Evolutionary conservation across 345 rosid species (phyloP), one percentile per base, ranked within the genome.

Genomic region (Salix brachista): DNA sequence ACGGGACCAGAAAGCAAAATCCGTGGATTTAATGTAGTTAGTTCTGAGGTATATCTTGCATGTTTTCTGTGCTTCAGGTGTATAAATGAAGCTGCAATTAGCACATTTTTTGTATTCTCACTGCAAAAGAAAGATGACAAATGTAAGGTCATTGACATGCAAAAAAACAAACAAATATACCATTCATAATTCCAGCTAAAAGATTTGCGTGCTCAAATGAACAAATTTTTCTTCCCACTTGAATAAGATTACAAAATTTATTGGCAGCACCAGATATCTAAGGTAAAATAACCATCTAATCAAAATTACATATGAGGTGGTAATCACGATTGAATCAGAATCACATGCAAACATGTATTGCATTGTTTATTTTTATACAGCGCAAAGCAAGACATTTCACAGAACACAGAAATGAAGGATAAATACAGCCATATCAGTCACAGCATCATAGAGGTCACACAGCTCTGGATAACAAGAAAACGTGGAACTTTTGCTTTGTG

Each of bases 1-100:
- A 96, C 91, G 32, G 98, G 98, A 67, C 98, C 96, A 77, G 98
- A 94, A 37, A 94, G 93, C 89, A 94, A 85, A 80, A 94, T 92
- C 74, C 94, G 88, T 28, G 98, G 98, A 79, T 89, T 87, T 67
- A 94, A 86, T 67, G 92, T 86, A 42, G 88, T 79, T 71, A 94
- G 89, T 12, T 91, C 89, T 66, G 92, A 87, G 44, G 96, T 87
- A 84, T 87, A 94, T 73, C 91, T 89, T 5, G 79, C 94, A 85
- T 88, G 85, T 76, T 87, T 91, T 85, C 87, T 89, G 75, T 88
- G 93, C 91, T 86, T 91, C 86, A 94, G 81, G 86, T 92, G 97
- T 84, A 94, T 86, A 83, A 82, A 86, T 73, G 96, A 92, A 81
- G 96, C 93, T 23, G 91, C 86, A 82, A 92, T 78, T 72, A 94